A percentile compares a stretch with the other conserved stretches of the same genome.
Evolutionary conservation across 352 stramenopile genomes (phyloP).

Genomic region (Pythium biforme): DNA sequence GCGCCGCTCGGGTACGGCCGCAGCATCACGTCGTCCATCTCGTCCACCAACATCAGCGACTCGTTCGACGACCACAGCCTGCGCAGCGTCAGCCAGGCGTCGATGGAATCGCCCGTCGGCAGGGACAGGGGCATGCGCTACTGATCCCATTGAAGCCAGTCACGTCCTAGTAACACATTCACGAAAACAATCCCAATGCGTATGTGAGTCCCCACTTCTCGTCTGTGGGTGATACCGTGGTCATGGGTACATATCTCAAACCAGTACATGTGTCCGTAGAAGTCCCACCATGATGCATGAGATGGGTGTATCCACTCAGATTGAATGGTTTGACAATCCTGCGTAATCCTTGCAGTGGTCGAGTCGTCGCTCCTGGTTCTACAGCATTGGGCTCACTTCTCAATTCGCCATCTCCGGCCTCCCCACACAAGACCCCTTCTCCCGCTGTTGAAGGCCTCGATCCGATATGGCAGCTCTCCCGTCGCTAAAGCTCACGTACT

Average conservation of each 20-base stretch:
- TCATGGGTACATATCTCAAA: neutral
- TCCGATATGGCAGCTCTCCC: neutral
- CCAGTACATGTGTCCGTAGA: neutral
- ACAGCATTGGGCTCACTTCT: neutral
- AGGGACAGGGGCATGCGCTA: neutral
- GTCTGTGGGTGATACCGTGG: too few species aligned
- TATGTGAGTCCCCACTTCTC: too few species aligned
- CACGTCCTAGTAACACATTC: too few species aligned
- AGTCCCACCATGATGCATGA: neutral
- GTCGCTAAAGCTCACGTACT: conserved; percentile 37
- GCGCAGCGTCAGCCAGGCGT: neutral
- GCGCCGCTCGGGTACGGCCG: conserved; percentile 20
- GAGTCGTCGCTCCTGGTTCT: too few species aligned
- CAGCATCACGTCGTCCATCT: conserved; percentile 16
- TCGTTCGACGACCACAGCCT: conserved; percentile 10
- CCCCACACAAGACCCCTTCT: neutral
- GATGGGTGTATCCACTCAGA: too few species aligned
- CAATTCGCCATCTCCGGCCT: neutral
- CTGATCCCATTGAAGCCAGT: too few species aligned
- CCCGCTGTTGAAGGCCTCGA: neutral
- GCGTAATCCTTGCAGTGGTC: neutral
- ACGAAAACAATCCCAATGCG: too few species aligned
- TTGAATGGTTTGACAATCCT: too few species aligned
- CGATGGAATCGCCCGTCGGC: neutral
- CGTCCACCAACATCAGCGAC: conserved; percentile 17